Evolutionary conservation across 2,329 filamentous ascomycete species (phyloP).

Genomic region (Apiospora hydei): DNA sequence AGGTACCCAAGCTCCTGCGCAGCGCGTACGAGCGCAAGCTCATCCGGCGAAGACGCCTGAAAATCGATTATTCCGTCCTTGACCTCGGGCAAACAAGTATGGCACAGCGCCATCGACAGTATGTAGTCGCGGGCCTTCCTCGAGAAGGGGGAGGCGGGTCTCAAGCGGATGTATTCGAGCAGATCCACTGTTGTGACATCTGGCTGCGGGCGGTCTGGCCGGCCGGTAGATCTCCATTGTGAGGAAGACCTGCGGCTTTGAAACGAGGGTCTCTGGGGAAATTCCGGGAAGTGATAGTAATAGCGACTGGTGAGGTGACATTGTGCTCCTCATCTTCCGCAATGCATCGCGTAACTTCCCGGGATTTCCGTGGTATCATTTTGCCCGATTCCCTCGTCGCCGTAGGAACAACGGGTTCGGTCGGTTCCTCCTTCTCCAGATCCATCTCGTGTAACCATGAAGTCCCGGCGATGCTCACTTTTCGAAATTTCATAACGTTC

Average conservation of each 20-base stretch:
- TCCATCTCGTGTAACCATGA: conserved; percentile 88
- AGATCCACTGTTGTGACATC: conserved; percentile 75
- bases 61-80: conserved; percentile 77
- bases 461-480: conserved; percentile 87
- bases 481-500: conserved; percentile 94
- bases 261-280: conserved; percentile 26
- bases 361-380: conserved; percentile 23
- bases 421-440: conserved; percentile 45
- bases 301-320: conserved; percentile 32
- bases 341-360: conserved; percentile 28
- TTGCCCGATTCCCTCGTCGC: conserved; percentile 3
- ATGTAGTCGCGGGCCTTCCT: conserved; percentile 83
- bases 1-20: conserved; percentile 86
- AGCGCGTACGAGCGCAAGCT: conserved; percentile 83
- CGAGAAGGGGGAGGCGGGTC: conserved; percentile 79
- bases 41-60: conserved; percentile 90
- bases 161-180: conserved; percentile 76
- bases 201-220: conserved; percentile 53
- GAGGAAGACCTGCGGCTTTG: conserved; percentile 41
- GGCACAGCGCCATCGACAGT: conserved; percentile 84
- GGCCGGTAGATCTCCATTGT: conserved; percentile 43
- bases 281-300: conserved; percentile 38
- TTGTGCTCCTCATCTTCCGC: conserved; percentile 27
- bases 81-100: conserved; percentile 87
- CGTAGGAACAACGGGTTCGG: background rate